Evolutionary conservation across 768 basidiomycete species (phyloP).

Genomic region (Boletus subcaerulescens): DNA sequence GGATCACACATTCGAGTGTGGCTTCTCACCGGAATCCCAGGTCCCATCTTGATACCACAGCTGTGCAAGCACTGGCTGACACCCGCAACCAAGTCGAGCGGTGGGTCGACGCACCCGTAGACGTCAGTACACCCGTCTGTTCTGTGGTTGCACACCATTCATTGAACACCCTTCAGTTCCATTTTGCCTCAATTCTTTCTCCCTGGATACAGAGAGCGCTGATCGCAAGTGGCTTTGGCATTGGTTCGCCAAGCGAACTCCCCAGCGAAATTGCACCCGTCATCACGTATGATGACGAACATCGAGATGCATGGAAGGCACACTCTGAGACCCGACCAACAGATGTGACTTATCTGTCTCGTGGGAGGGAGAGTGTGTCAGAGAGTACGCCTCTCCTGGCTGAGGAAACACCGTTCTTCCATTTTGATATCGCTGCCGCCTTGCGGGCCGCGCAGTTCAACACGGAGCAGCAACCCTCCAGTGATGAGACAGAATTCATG

Average conservation of each 20-base stretch:
- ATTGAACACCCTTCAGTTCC: constrained; percentile 57
- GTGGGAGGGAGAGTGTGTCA: not conserved
- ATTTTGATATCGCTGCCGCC: constrained; percentile 76
- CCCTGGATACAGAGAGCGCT: constrained; percentile 93
- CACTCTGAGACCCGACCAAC: not conserved
- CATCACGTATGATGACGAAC: constrained; percentile 57
- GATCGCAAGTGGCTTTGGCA: constrained; percentile 88
- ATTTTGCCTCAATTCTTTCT: constrained; percentile 88
- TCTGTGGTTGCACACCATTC: not conserved
- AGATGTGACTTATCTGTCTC: constrained; percentile 25
- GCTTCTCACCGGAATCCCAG: constrained; percentile 34
- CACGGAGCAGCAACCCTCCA: not conserved
- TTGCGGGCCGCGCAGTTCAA: constrained; percentile 64
- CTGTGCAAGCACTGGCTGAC: constrained; percentile 88
- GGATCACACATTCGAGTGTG: not conserved
- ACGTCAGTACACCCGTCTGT: constrained; percentile 40
- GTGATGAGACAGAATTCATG: constrained; percentile 3
- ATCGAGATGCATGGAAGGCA: constrained; percentile 25
- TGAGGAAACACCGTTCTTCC: constrained; percentile 80
- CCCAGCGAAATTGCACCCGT: constrained; percentile 73
- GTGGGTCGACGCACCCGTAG: constrained; percentile 75
- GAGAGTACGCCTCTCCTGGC: constrained; percentile 39
- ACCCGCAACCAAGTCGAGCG: constrained; percentile 83
- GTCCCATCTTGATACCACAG: constrained; percentile 88
- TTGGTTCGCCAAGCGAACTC: constrained; percentile 43